Base-by-base conservation (phyloP, 176 grass and related monocot species). In the Oryza australiensis region DNA sequence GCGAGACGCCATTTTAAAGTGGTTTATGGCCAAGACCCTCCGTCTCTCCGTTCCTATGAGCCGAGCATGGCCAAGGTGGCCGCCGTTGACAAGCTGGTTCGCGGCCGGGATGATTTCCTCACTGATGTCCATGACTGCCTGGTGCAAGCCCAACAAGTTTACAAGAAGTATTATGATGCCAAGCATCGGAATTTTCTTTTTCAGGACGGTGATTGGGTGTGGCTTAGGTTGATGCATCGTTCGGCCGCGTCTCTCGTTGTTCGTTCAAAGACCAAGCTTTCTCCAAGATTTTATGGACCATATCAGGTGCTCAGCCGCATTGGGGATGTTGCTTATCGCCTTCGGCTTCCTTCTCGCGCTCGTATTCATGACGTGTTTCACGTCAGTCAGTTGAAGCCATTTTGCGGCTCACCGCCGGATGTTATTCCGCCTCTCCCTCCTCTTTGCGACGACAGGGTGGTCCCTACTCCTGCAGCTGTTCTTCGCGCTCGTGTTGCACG, bases 71-170 rank as follows among this genome's bases (percentile, higher is more conserved):
- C 59, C 3, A 6, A 2, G 1, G 23, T 62, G 3, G 23, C 9
- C 0, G 8, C 10, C 2, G 9, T 62, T 0, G 22, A 26, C 1
- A 0, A 26, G 0, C 2, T 26, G 2, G 0, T 62, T 1, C 2
- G 3, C 3, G 59, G 12, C 0, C 9, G 9, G n/a, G 59, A 62
- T 24, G 9, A 4, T 0, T 26, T 26, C 4, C 9, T 62, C 2
- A 8, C 9, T 4, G 23, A 26, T 3, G 4, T 62, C 4, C n/a
- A 12, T 12, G 59, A 26, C 0, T 10, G 9, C 3, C 23, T 62
- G 10, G 7, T 4, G 0, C 23, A 12, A 3, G 59, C 59, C 0
- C 23, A 26, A 12, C 0, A 11, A 0, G 9, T 12, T 0, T 26
- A 62, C 22, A 62, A 62, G 10, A 34, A 5, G 33, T 26, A 62